Conservation (phyloP, 1,139 yeast genomes). For the Geotrichum europaeum region DNA sequence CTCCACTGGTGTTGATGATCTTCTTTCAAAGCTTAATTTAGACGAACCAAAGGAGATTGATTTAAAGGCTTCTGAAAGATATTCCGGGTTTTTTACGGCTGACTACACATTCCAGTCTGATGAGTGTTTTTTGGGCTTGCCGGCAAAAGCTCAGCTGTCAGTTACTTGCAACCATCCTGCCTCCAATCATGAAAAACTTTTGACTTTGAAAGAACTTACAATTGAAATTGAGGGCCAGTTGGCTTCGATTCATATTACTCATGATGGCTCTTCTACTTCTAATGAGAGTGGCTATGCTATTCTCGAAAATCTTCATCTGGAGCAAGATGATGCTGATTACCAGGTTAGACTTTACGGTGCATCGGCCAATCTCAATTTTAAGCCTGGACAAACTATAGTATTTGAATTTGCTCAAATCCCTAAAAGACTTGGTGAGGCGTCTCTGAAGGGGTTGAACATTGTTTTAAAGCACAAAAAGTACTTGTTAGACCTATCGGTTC, state of each 20-base stretch:
- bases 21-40: background rate
- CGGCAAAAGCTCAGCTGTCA: slow-evolving; percentile 23
- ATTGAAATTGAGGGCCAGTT: slow-evolving; percentile 20
- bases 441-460: background rate
- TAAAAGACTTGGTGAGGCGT: slow-evolving; percentile 24
- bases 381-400: slow-evolving; percentile 20
- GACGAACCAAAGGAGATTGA: background rate
- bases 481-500: slow-evolving; percentile 1
- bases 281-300: background rate
- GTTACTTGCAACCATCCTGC: slow-evolving; percentile 17
- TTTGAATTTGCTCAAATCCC: slow-evolving; percentile 28
- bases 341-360: slow-evolving; percentile 5
- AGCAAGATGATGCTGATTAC: slow-evolving; percentile 6
- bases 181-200: slow-evolving; percentile 2
- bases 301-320: background rate
- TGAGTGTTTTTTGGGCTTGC: slow-evolving; percentile 26
- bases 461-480: slow-evolving; percentile 4
- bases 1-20: background rate
- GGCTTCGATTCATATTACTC: slow-evolving; percentile 20
- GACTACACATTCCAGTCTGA: slow-evolving; percentile 23
- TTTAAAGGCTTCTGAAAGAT: background rate
- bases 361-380: slow-evolving; percentile 26
- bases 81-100: slow-evolving; percentile 16
- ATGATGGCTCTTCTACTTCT: slow-evolving; percentile 17
- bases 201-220: slow-evolving; percentile 13